A percentile compares a stretch with the other conserved stretches of the same genome.
Evolutionary conservation across 2,329 filamentous ascomycete genomes (phyloP).

Genomic region (Pseudocercospora fijiensis): DNA sequence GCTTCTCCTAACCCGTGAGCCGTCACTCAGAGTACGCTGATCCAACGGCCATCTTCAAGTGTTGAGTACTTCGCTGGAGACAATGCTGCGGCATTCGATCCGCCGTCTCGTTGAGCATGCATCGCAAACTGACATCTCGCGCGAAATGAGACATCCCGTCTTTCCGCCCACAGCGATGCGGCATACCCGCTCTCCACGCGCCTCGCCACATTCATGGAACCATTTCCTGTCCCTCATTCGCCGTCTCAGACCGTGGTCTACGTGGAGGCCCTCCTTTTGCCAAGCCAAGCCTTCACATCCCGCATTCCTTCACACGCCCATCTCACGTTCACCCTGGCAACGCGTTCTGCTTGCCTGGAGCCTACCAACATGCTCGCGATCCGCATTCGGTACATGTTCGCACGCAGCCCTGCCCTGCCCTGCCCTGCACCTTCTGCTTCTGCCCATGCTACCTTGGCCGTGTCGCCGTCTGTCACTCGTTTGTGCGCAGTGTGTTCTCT

Average conservation of each 20-base stretch:
- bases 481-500: slow-evolving; percentile 9
- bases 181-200: not conserved
- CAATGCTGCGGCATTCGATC: not conserved
- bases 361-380: not conserved
- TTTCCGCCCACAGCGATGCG: not conserved
- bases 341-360: not conserved
- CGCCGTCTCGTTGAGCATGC: not conserved
- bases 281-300: slow-evolving; percentile 6
- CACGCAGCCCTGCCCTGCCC: not conserved
- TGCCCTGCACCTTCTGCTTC: not conserved
- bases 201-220: not conserved
- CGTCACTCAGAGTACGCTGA: not conserved
- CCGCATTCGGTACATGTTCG: slow-evolving; percentile 6
- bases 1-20: not conserved
- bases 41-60: not conserved
- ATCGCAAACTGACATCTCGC: not conserved
- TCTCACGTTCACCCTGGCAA: slow-evolving; percentile 9
- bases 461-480: slow-evolving; percentile 6
- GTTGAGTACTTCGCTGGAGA: not conserved
- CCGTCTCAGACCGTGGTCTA: not conserved
- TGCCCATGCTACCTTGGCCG: not conserved
- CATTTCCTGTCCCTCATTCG: not conserved
- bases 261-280: not conserved
- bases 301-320: slow-evolving; percentile 14
- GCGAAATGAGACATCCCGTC: not conserved